Evolutionary conservation across 768 basidiomycete species (phyloP), one percentile per base, ranked within the genome.

Genomic region (Pholiota molesta): DNA sequence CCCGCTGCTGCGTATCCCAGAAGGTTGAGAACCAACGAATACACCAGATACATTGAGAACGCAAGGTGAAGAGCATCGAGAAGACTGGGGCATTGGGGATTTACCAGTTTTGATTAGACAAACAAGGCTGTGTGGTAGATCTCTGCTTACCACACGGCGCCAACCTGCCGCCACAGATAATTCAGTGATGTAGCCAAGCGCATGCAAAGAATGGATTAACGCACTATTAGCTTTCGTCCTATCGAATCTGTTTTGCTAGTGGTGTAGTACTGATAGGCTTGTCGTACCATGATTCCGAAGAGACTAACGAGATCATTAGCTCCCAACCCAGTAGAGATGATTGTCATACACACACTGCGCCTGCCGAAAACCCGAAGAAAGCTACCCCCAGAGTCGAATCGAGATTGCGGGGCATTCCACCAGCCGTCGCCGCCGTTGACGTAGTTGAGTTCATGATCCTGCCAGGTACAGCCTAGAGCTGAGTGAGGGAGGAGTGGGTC

Each of bases 221-320:
- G 29, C 44, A 75, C 74, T 29, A 69, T 67, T n/a, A 55, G 29
- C 37, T 68, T 71, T 42, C 68, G 62, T 40, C 55, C 52, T 49
- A 14, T 63, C 14, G 59, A 42, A 26, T 72, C 72, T 13, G 66
- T 58, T 28, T 21, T 60, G 42, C 29, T 54, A 17, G 63, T 66
- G 39, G 70, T 68, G 55, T 66, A 74, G 61, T 75, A 75, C 45
- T 73, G 67, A 52, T 69, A 75, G 1, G 71, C 64, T 57, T 75
- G 74, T 35, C 71, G 62, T 6, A 74, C 58, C 4, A 72, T 74
- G 52, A 75, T 72, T 11, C 74, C 74, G 59, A 69, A 75, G 17
- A 75, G 57, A 52, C 72, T 75, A 58, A 13, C 1, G 31, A 33
- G 7, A 28, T 13, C 9, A 10, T 26, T 52, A 26, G 21, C 21